Conservation (phyloP, 306 rosid genomes). For the Casuarina glauca region DNA sequence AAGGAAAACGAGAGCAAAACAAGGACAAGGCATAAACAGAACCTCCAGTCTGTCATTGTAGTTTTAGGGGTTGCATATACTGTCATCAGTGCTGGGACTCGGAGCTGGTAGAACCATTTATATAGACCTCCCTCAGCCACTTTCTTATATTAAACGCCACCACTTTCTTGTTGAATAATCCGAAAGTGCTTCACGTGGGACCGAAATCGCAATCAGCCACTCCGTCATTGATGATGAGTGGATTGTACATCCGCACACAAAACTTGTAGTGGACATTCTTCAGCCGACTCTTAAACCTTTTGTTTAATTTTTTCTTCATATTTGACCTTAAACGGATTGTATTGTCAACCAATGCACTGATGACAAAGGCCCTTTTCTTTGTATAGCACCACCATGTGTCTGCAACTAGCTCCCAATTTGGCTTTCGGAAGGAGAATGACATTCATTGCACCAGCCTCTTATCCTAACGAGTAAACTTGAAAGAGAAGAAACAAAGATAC, state of each 20-base stretch:
- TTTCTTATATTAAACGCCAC: no score
- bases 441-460: neutral
- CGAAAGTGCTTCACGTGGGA: no score
- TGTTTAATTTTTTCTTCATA: no score
- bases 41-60: slow-evolving; percentile 21
- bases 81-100: neutral
- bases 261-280: no score
- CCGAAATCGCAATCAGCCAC: no score
- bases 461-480: neutral
- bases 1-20: slow-evolving; percentile 33
- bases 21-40: slow-evolving; percentile 25
- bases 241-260: no score
- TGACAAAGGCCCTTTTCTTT: neutral
- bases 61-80: neutral
- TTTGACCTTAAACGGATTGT: no score
- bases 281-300: no score
- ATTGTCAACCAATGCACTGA: neutral
- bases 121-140: neutral
- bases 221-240: no score
- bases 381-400: neutral
- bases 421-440: no score
- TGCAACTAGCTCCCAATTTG: neutral
- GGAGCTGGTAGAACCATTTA: neutral
- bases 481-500: neutral
- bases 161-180: no score